Evolutionary conservation across 345 rosid species (phyloP).

Genomic region (Euphorbia pulcherrima): DNA sequence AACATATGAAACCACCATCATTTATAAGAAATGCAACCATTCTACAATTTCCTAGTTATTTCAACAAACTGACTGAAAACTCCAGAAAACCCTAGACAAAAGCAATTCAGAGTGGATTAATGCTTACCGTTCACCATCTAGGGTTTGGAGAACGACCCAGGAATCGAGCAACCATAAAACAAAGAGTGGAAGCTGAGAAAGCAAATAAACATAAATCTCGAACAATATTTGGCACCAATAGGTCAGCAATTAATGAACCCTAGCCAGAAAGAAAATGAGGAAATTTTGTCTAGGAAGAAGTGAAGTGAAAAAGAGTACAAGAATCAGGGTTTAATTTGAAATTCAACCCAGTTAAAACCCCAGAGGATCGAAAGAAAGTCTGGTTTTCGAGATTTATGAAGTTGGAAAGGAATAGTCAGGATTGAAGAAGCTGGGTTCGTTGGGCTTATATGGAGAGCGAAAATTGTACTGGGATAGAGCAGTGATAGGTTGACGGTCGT

Average conservation of each 20-base stretch:
- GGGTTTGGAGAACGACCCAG: conserved; percentile 1
- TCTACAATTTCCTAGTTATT: not conserved
- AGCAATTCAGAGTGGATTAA: not conserved
- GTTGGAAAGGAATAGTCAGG: not conserved
- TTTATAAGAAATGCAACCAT: not conserved
- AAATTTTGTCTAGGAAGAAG: not conserved
- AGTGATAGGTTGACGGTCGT: not conserved
- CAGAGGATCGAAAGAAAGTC: not conserved
- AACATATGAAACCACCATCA: not conserved
- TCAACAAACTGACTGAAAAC: not conserved
- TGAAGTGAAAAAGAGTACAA: not conserved
- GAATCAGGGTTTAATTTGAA: not conserved
- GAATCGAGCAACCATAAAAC: not conserved
- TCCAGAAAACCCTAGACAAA: not conserved
- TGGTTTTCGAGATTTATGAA: not conserved
- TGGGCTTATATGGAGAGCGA: not conserved
- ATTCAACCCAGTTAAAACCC: conserved; percentile 9
- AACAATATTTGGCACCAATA: not conserved
- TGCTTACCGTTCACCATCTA: conserved; percentile 11
- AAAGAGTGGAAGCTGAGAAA: not conserved
- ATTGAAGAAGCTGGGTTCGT: not conserved
- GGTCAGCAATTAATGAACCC: conserved; percentile 3
- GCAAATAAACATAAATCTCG: not conserved
- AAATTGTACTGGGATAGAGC: not conserved
- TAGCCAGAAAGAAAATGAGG: not conserved